Base-by-base conservation (phyloP, 2,329 filamentous ascomycete species). In the Lithohypha guttulata region DNA sequence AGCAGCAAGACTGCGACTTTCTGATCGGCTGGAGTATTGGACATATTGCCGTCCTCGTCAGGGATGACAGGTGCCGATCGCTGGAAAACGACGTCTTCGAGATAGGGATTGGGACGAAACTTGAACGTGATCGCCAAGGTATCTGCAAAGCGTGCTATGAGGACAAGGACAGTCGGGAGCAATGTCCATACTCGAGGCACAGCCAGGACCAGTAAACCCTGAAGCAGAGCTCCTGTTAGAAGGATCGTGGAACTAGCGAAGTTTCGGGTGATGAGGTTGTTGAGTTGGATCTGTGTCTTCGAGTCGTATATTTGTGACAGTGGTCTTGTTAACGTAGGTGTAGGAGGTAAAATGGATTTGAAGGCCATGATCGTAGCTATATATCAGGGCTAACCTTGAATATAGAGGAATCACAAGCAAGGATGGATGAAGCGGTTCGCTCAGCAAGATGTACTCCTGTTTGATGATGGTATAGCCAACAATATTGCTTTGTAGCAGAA, bases 51-150 rank as follows among this genome's bases (percentile, higher is more conserved):
- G 2, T 32, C 17, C 27, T 49, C 42, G 42, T 61, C 51, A 2
- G 63, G 64, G 34, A 64, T 51, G 31, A 62, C 59, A 3, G 60
- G 58, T 6, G 57, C 55, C 36, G 53, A 53, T 41, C 64, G 65
- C 21, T 52, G 45, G 6, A 41, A 41, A 23, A 65, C 45, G 18
- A 59, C 53, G 22, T 47, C 53, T 17, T 59, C 50, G 50, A 64
- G 54, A 48, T 59, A 59, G 5, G 52, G 52, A 44, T 68, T 66
- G n/a, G 44, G 44, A n/a, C n/a, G n/a, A n/a, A 25, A 25, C n/a
- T n/a, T 25, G 7, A 25, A n/a, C 23, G 23, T 25, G n/a, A 25
- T 25, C 7, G 23, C 23, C 7, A 25, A n/a, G 23, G 23, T 25
- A n/a, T 25, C 23, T n/a, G 23, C 23, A 25, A 25, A 25, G n/a